phyloP scores from a whole-genome alignment of 73 alveolate genomes.

The Uronychia setigera region DNA sequence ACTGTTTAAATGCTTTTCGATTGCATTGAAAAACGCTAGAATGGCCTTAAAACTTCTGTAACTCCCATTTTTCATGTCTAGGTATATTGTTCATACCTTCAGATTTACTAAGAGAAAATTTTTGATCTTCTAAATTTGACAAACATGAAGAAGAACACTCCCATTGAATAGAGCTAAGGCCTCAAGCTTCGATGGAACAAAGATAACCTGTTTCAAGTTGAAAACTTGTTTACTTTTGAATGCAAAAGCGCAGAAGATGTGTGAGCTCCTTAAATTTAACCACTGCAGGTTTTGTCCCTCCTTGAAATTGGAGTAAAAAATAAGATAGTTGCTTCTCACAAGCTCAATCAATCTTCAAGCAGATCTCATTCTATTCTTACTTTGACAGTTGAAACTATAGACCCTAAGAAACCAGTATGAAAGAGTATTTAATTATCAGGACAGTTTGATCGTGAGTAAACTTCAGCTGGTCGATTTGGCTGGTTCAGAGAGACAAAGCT shows the following conservation, averaged over 20 bases:
- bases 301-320: slow-evolving; percentile 71
- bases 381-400: slow-evolving; percentile 76
- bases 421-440: slow-evolving; percentile 16
- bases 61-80: slow-evolving; percentile 25
- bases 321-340: slow-evolving; percentile 76
- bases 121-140: slow-evolving; percentile 74
- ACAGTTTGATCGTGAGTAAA: slow-evolving; percentile 79
- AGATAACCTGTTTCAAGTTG: slow-evolving; percentile 64
- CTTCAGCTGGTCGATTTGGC: slow-evolving; percentile 96
- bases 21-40: slow-evolving; percentile 16
- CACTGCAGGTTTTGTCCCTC: slow-evolving; percentile 47
- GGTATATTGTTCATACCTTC: slow-evolving; percentile 75
- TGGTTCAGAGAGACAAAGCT: slow-evolving; percentile 93
- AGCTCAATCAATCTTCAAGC: slow-evolving; percentile 69
- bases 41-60: slow-evolving; percentile 16
- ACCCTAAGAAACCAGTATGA: slow-evolving; percentile 57
- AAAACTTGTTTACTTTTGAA: slow-evolving; percentile 72
- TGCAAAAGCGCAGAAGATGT: slow-evolving; percentile 56
- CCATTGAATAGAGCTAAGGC: slow-evolving; percentile 43
- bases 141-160: slow-evolving; percentile 29
- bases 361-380: slow-evolving; percentile 83
- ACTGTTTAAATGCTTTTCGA: slow-evolving; percentile 42
- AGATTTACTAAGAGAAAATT: slow-evolving; percentile 87
- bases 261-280: slow-evolving; percentile 1
- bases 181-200: slow-evolving; percentile 74